phyloP scores from a whole-genome alignment of 768 basidiomycete species.

The Termitomyces sp. region DNA sequence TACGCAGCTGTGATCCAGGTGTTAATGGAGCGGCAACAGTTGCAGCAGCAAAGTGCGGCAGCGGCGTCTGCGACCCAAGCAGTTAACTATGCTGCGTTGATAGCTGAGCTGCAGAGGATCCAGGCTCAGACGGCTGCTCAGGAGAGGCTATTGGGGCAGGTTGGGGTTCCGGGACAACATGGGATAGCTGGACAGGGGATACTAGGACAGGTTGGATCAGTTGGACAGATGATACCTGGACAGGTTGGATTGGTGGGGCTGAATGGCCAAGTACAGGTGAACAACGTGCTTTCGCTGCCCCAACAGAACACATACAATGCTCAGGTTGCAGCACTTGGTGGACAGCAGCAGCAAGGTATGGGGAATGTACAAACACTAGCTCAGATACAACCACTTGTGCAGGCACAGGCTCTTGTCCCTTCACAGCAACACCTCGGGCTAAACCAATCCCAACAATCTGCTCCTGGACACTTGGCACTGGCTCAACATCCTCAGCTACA shows the following conservation, averaged over 20 bases:
- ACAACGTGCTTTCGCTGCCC: background rate
- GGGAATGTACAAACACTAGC: background rate
- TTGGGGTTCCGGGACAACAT: background rate
- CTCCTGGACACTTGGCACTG: background rate
- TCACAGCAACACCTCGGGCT: background rate
- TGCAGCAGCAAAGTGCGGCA: slow-evolving; percentile 10
- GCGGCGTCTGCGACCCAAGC: background rate
- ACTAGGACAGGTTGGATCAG: background rate
- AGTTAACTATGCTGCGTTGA: slow-evolving; percentile 17
- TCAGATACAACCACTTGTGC: background rate
- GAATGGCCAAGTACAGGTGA: background rate
- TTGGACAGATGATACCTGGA: background rate
- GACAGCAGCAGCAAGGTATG: background rate
- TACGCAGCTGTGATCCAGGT: slow-evolving; percentile 28
- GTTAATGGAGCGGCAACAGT: slow-evolving; percentile 15
- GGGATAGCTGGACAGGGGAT: background rate
- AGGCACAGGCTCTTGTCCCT: background rate
- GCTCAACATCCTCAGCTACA: background rate
- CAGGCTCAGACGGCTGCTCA: slow-evolving; percentile 10
- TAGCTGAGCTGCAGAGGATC: slow-evolving; percentile 15
- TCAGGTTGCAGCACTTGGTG: background rate
- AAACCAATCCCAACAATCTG: background rate
- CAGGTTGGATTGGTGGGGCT: background rate
- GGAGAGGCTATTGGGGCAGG: background rate
- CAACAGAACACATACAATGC: background rate